Evolutionary conservation across 805 yeast genomes (phyloP), one percentile per base, ranked within the genome.

Genomic region (Isabelozyma heimii): DNA sequence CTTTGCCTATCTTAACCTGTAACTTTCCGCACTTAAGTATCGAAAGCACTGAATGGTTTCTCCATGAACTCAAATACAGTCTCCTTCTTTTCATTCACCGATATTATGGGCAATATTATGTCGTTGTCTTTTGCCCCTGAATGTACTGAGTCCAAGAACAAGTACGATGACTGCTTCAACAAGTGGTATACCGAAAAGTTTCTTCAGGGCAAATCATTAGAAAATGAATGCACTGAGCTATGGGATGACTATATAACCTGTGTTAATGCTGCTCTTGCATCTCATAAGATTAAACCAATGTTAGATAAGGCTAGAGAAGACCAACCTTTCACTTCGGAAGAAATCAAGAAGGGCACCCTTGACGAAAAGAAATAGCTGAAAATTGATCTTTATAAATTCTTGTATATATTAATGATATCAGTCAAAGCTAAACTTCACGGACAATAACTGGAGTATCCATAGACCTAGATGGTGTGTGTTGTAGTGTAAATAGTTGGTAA

Each of bases 121-220:
- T 73, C 96, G 6, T 73, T 65, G 9, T 90, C 97, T 52, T 88
- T 94, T 76, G 98, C 99, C 37, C 97, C 97, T 24, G 98, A 94
- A 71, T 94, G 99, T 69, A 89, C 96, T 17, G 87, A 83, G 35
- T 80, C 86, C 49, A 94, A 94, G 69, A 82, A 83, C 58, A 81
- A 83, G 60, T 94, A 94, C 62, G 98, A 94, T 63, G 87, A 84
- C 60, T 94, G 99, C 67, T 94, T 94, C 73, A 91, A 91, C 69
- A 80, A 80, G 55, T 91, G 99, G 99, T 94, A 94, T 65, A 84
- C 94, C 5, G 97, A 94, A 58, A 87, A 87, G 66, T 87, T 87
- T 56, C 70, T 87, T 48, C 67, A 74, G 53, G 78, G 77, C 2
- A 66, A 71, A 57, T 66, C 81, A 56, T 69, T 82, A 48, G 79